Evolutionary conservation across 225 moss, liverwort and hornwort genomes (phyloP).

Genomic region (Neckera pumila): DNA sequence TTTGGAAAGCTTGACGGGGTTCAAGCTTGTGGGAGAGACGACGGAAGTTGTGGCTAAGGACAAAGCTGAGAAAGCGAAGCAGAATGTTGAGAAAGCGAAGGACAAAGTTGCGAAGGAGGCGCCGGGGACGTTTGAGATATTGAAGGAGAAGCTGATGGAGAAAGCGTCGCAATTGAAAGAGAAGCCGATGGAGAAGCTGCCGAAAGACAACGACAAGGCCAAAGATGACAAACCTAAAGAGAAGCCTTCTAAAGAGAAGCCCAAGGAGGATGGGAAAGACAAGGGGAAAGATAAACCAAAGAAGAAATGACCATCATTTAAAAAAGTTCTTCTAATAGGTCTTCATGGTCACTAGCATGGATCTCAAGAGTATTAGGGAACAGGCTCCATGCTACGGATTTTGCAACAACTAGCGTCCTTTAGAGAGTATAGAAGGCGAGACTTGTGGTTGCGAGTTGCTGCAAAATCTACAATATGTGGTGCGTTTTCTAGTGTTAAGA

Average conservation of each 20-base stretch:
- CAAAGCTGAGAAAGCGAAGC: not conserved
- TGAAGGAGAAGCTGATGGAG: not conserved
- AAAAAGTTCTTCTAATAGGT: too few species aligned
- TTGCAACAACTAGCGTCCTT: too few species aligned
- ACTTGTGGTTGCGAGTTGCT: too few species aligned
- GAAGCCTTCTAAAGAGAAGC: not conserved
- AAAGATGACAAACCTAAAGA: not conserved
- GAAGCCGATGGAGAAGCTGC: not conserved
- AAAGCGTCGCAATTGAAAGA: not conserved
- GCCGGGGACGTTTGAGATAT: not conserved
- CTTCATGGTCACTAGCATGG: rapidly evolving
- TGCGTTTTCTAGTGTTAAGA: too few species aligned
- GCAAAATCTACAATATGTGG: too few species aligned
- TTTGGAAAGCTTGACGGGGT: not conserved
- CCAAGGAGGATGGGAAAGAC: not conserved
- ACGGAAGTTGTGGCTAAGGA: not conserved
- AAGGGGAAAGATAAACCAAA: not conserved
- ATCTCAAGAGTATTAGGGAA: too few species aligned
- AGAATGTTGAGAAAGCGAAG: not conserved
- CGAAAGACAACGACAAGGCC: not conserved
- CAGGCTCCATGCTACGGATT: too few species aligned
- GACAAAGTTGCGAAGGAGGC: not conserved
- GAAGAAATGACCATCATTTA: not conserved
- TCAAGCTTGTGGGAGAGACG: not conserved
- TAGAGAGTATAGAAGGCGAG: too few species aligned